Evolutionary conservation across 305 asterid species (phyloP).

Genomic region (Withania somnifera): DNA sequence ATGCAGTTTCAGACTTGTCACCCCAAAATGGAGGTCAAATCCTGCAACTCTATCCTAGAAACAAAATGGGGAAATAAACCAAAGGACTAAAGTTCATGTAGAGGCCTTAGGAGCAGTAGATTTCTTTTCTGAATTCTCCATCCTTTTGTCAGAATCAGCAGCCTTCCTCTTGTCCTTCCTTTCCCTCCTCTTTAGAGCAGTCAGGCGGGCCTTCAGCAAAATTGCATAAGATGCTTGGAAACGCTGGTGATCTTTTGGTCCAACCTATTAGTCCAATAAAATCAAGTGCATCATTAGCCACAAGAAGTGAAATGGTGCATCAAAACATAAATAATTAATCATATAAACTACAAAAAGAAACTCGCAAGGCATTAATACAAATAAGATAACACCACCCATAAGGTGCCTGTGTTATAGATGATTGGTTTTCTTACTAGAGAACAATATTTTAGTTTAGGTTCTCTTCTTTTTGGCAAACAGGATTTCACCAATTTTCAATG

Average conservation of each 20-base stretch:
- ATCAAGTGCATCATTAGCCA: background rate
- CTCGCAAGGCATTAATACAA: background rate
- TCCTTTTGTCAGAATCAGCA: slow-evolving; percentile 56
- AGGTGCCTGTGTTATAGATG: background rate
- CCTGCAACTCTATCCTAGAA: background rate
- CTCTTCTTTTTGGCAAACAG: background rate
- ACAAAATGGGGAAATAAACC: slow-evolving; percentile 1
- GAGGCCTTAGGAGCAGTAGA: slow-evolving; percentile 31
- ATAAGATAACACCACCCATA: background rate
- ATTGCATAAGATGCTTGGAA: slow-evolving; percentile 96
- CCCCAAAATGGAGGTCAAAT: background rate
- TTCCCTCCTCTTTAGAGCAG: slow-evolving; percentile 88
- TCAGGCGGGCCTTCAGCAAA: slow-evolving; percentile 78
- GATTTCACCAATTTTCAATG: background rate
- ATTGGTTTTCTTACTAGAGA: background rate
- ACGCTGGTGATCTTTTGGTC: slow-evolving; percentile 77
- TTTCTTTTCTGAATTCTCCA: slow-evolving; percentile 30
- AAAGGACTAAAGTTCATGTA: slow-evolving; percentile 17
- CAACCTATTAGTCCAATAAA: slow-evolving; percentile 41
- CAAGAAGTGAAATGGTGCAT: background rate
- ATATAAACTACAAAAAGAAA: background rate
- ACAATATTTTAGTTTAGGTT: background rate
- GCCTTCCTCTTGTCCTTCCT: slow-evolving; percentile 81
- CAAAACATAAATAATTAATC: background rate
- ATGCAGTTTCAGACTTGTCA: background rate